Conservation (phyloP, 495 filamentous ascomycete genomes). For the Neurospora terricola region DNA sequence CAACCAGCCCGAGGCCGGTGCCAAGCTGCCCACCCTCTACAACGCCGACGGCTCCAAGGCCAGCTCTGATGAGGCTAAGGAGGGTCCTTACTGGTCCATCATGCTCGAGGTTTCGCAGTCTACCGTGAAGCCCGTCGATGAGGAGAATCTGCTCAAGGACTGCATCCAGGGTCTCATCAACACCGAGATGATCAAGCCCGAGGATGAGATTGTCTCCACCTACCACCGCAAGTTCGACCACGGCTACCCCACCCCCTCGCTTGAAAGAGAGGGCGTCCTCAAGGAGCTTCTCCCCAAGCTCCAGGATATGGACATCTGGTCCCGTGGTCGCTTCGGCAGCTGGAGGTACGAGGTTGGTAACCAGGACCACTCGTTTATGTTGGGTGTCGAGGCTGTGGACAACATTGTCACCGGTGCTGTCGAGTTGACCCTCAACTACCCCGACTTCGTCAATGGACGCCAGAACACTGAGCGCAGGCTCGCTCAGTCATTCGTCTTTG, state of each 20-base stretch:
- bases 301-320: slow-evolving; percentile 83
- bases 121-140: slow-evolving; percentile 84
- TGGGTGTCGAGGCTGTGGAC: slow-evolving; percentile 94
- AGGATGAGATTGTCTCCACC: slow-evolving; percentile 93
- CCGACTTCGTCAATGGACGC: slow-evolving; percentile 93
- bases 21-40: slow-evolving; percentile 79
- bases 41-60: slow-evolving; percentile 79
- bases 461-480: slow-evolving; percentile 83
- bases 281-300: slow-evolving; percentile 88
- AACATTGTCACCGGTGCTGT: slow-evolving; percentile 89
- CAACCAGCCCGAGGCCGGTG: slow-evolving; percentile 80
- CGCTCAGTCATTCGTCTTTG: slow-evolving; percentile 49
- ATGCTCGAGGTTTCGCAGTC: slow-evolving; percentile 99
- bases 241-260: slow-evolving; percentile 90
- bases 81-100: slow-evolving; percentile 98
- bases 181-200: slow-evolving; percentile 84
- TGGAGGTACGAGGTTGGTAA: slow-evolving; percentile 95
- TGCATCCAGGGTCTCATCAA: slow-evolving; percentile 95
- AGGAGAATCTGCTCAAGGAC: slow-evolving; percentile 71
- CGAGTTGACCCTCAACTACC: slow-evolving; percentile 96
- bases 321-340: slow-evolving; percentile 92
- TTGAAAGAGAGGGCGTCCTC: slow-evolving; percentile 92
- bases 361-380: slow-evolving; percentile 98
- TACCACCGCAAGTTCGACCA: slow-evolving; percentile 99
- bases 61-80: slow-evolving; percentile 52